phyloP scores from a whole-genome alignment of 2,329 filamentous ascomycete genomes.

The Cadophora sp. region DNA sequence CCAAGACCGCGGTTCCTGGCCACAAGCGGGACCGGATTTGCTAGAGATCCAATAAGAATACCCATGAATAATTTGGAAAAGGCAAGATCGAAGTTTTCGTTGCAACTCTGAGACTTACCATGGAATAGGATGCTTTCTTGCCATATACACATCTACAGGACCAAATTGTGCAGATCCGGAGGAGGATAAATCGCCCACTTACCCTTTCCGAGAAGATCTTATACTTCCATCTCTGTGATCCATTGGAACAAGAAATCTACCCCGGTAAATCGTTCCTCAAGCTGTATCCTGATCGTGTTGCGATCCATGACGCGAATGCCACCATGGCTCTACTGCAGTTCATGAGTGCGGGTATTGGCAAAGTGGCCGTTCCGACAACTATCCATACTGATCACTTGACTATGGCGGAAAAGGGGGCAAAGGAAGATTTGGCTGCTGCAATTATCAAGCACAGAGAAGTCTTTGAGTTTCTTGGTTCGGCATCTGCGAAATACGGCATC shows the following conservation, averaged over 20 bases:
- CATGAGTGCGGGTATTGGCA: slow-evolving; percentile 49
- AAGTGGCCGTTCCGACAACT: slow-evolving; percentile 49
- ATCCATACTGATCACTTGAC: slow-evolving; percentile 31
- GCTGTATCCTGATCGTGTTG: slow-evolving; percentile 48
- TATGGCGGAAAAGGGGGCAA: background rate
- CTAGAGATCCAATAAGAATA: too few relatives aligned
- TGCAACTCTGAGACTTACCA: too few relatives aligned
- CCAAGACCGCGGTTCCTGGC: too few relatives aligned
- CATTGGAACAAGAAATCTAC: slow-evolving; percentile 42
- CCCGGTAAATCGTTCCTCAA: slow-evolving; percentile 48
- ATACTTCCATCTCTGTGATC: slow-evolving; percentile 46
- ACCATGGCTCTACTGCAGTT: slow-evolving; percentile 52
- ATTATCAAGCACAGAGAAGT: background rate
- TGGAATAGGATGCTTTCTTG: too few relatives aligned
- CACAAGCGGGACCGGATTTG: too few relatives aligned
- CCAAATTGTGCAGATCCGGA: too few relatives aligned
- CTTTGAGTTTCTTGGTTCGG: background rate
- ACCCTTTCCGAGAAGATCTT: slow-evolving; percentile 46
- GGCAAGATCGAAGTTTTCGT: too few relatives aligned
- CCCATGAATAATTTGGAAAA: too few relatives aligned
- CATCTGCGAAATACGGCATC: slow-evolving; percentile 47
- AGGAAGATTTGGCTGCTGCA: background rate
- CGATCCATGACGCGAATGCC: slow-evolving; percentile 51
- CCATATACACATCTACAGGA: too few relatives aligned
- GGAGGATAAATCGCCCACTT: too few relatives aligned